Evolutionary conservation across 2,329 filamentous ascomycete genomes (phyloP), one percentile per base, ranked within the genome.

Genomic region (Aspergillus sp.): DNA sequence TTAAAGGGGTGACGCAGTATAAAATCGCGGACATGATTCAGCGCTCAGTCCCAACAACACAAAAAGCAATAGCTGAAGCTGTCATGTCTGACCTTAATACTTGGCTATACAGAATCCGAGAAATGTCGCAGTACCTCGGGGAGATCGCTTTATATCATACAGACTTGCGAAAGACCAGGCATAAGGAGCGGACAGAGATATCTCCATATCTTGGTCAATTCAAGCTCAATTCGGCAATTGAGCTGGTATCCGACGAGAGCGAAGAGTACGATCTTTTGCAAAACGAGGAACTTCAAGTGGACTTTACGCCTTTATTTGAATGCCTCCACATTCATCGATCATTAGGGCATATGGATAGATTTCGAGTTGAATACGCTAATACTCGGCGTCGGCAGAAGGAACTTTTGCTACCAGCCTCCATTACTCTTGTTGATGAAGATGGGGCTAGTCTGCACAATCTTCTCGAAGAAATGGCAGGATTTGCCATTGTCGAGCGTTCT

Each of bases 121-220:
- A 99, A 76, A 96, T 92, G 17, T 97, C 95, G 1, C 94, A 97
- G 68, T 97, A 96, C 64, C 80, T 99, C 7, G 95, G 95, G 4
- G 95, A 99, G 74, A 91, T 99, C 6, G 93, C 95, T 3, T 96
- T 99, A 73, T 98, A 96, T 71, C 92, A 98, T 71, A 99, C 95
- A 0, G 90, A 97, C 69, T 86, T 96, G 73, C 87, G 95, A 48
- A 86, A 94, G 64, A 86, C 87, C 23, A 86, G 94, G 54, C 92
- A 96, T 71, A 90, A 92, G 72, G 89, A 96, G 70, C 86, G 95
- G 19, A 86, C 90, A 8, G 90, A 96, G 65, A 84, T 87, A 19
- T 88, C 92, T 62, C 81, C 86, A 0, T 92, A 90, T 65, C 81
- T 98, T 47, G 83, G 84, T 36, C 89, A 90, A 66, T 97, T 97